Conservation (phyloP, 2,329 filamentous ascomycete species). For the Dothistroma septosporum region DNA sequence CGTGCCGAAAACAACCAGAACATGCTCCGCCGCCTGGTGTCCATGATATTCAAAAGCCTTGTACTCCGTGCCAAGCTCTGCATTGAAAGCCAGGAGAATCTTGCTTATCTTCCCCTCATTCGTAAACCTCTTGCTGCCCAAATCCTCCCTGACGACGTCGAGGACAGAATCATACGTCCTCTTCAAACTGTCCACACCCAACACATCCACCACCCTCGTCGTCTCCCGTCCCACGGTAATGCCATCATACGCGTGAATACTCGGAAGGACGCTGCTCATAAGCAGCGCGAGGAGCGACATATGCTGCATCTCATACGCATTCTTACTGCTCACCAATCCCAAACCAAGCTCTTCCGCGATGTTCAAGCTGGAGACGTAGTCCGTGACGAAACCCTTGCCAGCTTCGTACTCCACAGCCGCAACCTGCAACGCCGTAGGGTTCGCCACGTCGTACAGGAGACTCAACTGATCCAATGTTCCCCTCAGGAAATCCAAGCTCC, state of each 20-base stretch:
- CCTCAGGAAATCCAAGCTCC: conserved; percentile 74
- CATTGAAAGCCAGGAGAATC: conserved; percentile 72
- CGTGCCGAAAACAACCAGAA: conserved; percentile 89
- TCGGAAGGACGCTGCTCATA: conserved; percentile 72
- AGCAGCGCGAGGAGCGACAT: conserved; percentile 87
- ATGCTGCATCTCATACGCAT: conserved; percentile 88
- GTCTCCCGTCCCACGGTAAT: conserved; percentile 79
- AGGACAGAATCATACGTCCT: conserved; percentile 65
- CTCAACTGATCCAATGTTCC: conserved; percentile 86
- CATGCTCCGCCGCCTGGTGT: conserved; percentile 70
- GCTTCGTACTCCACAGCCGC: conserved; percentile 79
- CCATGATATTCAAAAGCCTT: conserved; percentile 91
- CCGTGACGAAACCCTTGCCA: conserved; percentile 70
- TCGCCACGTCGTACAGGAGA: conserved; percentile 84
- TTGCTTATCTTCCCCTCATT: conserved; percentile 67
- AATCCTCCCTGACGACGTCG: conserved; percentile 54
- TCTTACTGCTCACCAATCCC: conserved; percentile 77
- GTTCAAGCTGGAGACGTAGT: conserved; percentile 77
- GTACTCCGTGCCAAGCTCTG: conserved; percentile 90
- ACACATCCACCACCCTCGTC: conserved; percentile 73
- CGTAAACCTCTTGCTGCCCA: conserved; percentile 57
- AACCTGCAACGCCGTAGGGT: conserved; percentile 87
- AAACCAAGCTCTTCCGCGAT: conserved; percentile 87
- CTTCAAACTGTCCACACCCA: conserved; percentile 67
- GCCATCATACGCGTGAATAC: conserved; percentile 73